Percentiles rank a stretch among this genome's conserved stretches.
Evolutionary conservation across 768 basidiomycete species (phyloP).

Genomic region (Hortiboletus flavorubellus): DNA sequence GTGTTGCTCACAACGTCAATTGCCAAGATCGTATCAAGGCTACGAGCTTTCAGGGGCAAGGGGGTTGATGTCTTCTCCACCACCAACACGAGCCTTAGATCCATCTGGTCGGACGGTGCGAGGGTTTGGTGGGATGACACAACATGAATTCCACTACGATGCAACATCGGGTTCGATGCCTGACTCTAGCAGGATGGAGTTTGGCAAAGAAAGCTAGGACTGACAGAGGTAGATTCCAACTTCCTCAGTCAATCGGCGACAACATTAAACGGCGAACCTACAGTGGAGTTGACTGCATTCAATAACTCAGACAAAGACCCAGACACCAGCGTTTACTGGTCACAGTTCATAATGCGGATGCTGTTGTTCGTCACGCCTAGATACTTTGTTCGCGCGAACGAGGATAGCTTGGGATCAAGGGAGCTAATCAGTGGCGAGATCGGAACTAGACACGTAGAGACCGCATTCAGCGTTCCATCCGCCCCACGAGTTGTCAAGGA

Average conservation of each 20-base stretch:
- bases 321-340: constrained; percentile 35
- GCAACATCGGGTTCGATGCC: constrained; percentile 30
- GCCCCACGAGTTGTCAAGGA: constrained; percentile 24
- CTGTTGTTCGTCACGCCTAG: constrained; percentile 38
- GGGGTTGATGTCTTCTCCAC: constrained; percentile 45
- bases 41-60: constrained; percentile 44
- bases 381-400: constrained; percentile 44
- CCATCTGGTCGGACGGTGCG: constrained; percentile 28
- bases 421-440: constrained; percentile 27
- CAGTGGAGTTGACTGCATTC: constrained; percentile 28
- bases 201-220: constrained; percentile 16
- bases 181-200: constrained; percentile 23
- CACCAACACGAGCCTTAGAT: constrained; percentile 38
- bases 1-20: constrained; percentile 38
- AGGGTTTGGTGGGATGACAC: constrained; percentile 36
- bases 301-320: constrained; percentile 41
- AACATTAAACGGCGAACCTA: constrained; percentile 4
- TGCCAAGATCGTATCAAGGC: constrained; percentile 48
- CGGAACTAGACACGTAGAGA: constrained; percentile 17
- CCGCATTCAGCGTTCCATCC: constrained; percentile 33
- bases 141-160: constrained; percentile 38
- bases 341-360: constrained; percentile 34
- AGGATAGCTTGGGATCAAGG: constrained; percentile 42
- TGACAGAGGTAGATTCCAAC: constrained; percentile 4
- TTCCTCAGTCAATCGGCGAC: not conserved